A percentile compares a stretch with the other conserved stretches of the same genome.
These are phyloP conservation scores for Cercophora newfieldiana DNA, from an alignment of 495 filamentous ascomycete genomes.

Conservation along the genomic window DNA sequence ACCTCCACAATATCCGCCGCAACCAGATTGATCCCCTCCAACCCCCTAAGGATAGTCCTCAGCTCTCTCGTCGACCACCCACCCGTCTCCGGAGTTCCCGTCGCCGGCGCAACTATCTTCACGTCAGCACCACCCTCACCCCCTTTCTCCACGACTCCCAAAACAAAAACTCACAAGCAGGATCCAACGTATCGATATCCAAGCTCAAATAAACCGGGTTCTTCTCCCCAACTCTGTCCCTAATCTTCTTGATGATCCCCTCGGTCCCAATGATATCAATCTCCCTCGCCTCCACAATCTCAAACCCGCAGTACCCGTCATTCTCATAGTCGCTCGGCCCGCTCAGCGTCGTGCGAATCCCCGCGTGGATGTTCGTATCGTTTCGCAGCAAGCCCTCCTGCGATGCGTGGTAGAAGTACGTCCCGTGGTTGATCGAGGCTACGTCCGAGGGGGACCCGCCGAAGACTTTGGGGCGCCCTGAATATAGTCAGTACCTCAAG, in stretches of 20 bases:
- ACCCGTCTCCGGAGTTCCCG: constrained; percentile 73
- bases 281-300: constrained; percentile 69
- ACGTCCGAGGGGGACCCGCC: constrained; percentile 62
- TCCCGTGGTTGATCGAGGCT: constrained; percentile 74
- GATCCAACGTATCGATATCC: constrained; percentile 77
- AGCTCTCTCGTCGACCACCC: constrained; percentile 77
- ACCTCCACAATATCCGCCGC: constrained; percentile 86
- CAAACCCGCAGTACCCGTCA: constrained; percentile 67
- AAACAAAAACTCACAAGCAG: constrained; percentile 41
- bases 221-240: constrained; percentile 60
- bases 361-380: constrained; percentile 70
- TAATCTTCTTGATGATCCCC: constrained; percentile 63
- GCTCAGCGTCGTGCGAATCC: constrained; percentile 71
- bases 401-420: constrained; percentile 81
- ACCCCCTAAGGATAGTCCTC: constrained; percentile 67
- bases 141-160: not conserved
- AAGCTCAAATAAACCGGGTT: constrained; percentile 72
- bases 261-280: constrained; percentile 68
- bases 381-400: constrained; percentile 74
- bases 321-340: constrained; percentile 73
- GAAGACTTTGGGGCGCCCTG: constrained; percentile 66
- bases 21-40: constrained; percentile 70
- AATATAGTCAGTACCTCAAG: constrained; percentile 3
- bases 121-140: not conserved
- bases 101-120: constrained; percentile 63